Evolutionary conservation across 371 early-diverging fungal genomes (phyloP).

Genomic region (Catenaria anguillulae): DNA sequence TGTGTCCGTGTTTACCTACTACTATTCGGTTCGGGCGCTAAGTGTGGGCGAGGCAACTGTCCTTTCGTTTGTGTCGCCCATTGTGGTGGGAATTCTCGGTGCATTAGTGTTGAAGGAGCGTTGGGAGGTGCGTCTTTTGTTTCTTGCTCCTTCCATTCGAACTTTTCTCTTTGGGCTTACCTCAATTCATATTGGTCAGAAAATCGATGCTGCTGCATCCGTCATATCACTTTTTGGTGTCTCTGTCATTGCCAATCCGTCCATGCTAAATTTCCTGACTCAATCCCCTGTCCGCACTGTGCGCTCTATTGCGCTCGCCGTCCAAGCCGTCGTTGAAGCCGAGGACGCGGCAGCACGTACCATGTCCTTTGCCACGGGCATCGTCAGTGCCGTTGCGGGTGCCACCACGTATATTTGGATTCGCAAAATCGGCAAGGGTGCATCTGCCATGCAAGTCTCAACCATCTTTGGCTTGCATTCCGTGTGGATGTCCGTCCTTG

Average conservation of each 20-base stretch:
- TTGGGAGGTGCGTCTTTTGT: slow-evolving; percentile 2
- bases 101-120: neutral
- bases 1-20: neutral
- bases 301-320: too few relatives aligned
- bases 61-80: neutral
- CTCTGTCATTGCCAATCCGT: neutral
- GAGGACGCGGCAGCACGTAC: neutral
- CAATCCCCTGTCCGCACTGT: too few relatives aligned
- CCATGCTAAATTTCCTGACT: neutral
- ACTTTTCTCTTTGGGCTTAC: too few relatives aligned
- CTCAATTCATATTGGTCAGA: neutral
- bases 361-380: neutral
- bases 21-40: neutral
- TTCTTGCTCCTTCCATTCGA: too few relatives aligned
- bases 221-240: slow-evolving; percentile 1
- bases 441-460: too few relatives aligned
- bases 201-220: neutral
- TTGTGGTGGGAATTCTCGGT: slow-evolving; percentile 3
- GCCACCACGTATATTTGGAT: neutral
- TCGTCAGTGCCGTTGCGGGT: neutral
- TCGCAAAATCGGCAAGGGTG: neutral
- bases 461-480: neutral
- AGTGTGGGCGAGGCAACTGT: slow-evolving; percentile 3
- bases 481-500: neutral
- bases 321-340: too few relatives aligned